These are phyloP conservation scores for Delonix regia DNA, from an alignment of 306 rosid genomes.

Conservation along the genomic window DNA sequence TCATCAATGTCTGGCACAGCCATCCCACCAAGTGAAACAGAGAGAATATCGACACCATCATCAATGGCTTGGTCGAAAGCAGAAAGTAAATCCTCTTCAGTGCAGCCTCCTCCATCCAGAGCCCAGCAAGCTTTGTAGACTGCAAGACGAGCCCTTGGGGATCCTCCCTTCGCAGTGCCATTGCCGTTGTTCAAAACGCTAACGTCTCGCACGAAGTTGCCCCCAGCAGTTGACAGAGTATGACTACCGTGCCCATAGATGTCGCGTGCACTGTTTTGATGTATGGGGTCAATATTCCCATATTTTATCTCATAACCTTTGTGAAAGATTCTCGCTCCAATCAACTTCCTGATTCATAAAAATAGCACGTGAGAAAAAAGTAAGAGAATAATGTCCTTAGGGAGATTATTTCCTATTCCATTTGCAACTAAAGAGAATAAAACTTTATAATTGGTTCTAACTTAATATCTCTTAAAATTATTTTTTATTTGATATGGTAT, in stretches of 20 bases:
- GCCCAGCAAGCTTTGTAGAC: conserved; percentile 82
- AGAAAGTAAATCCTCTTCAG: conserved; percentile 59
- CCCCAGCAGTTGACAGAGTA: conserved; percentile 65
- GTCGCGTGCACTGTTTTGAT: conserved; percentile 41
- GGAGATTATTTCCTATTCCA: no score
- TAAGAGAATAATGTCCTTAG: no score
- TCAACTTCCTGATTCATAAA: conserved; percentile 49
- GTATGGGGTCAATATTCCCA: neutral
- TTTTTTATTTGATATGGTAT: no score
- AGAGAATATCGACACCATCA: conserved; percentile 73
- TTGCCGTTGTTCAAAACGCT: conserved; percentile 48
- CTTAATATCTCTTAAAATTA: no score
- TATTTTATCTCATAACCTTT: conserved; percentile 32
- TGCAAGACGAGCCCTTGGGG: conserved; percentile 74
- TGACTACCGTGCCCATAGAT: conserved; percentile 62
- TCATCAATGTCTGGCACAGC: neutral
- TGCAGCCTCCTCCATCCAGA: conserved; percentile 36
- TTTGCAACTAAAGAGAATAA: no score
- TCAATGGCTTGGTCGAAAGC: conserved; percentile 70
- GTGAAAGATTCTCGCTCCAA: conserved; percentile 56
- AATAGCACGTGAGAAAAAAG: neutral
- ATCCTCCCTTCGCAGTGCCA: conserved; percentile 90
- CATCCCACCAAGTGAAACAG: conserved; percentile 50
- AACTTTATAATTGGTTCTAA: no score
- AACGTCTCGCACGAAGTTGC: conserved; percentile 43